Base-by-base conservation (phyloP, 2,329 filamentous ascomycete genomes). In the Penicillium corylophilum region DNA sequence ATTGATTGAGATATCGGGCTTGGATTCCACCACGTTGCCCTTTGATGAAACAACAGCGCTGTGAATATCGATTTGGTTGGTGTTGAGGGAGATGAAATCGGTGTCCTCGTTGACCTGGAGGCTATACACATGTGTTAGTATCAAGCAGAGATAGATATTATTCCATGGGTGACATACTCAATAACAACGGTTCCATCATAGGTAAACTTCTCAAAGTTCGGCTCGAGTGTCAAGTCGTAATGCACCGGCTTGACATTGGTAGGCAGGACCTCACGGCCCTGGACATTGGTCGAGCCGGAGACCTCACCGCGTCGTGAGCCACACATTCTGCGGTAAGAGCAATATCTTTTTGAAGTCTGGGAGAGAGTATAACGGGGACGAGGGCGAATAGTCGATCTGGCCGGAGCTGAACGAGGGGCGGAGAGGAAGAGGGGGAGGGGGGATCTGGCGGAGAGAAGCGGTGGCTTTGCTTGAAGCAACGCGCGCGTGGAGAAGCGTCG, bases 181-280 rank as follows among this genome's bases (percentile, higher is more conserved):
- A 97, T 92, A 51, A 85, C 75, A 46, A 96, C 91, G 10, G 81
- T 87, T 60, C 93, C 93, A 53, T 93, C 83, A 70, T 93, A 97
- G 58, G 85, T 90, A 74, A 94, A 90, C 59, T 87, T 91, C 64
- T 88, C 82, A 63, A 97, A 89, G 77, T 96, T 84, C 48, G 93
- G 91, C 77, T 97, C 94, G 56, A 97, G 80, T 1, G 89, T 94
- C 63, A 97, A 76, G 72, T 95, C 85, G 75, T 97, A 97, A 77
- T 97, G 91, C 35, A 81, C 76, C n/a, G 93, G 92, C 71, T 93
- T 88, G 66, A 96, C 90, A 68, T 96, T 95, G 74, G 86, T 85
- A 46, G 93, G 94, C 64, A 97, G 81, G 60, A 97, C 87, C 78
- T 95, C 88, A 64, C 93, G 86, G 59, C 83, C 85, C 62, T 82